Evolutionary conservation across 768 basidiomycete genomes (phyloP).

Genomic region (Lactarius sp.): DNA sequence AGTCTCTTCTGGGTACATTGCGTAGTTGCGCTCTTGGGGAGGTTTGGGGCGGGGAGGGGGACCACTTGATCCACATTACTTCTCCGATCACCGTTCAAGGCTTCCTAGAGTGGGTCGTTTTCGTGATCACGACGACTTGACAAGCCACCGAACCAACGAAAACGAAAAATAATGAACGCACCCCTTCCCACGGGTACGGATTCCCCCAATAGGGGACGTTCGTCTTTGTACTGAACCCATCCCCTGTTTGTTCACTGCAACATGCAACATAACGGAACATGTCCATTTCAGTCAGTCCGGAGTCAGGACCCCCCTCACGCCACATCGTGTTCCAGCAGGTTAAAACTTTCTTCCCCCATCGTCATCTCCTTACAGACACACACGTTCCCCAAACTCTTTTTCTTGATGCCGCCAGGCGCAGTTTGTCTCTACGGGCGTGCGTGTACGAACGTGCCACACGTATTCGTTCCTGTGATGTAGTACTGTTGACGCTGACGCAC

Average conservation of each 20-base stretch:
- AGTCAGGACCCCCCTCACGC: neutral
- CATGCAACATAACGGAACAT: neutral
- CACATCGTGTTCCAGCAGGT: slow-evolving; percentile 3
- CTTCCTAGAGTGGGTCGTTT: neutral
- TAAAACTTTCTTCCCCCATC: slow-evolving; percentile 3
- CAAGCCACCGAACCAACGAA: too few species aligned
- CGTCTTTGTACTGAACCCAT: neutral
- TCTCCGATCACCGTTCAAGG: slow-evolving; percentile 1
- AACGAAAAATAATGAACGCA: neutral
- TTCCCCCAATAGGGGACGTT: neutral
- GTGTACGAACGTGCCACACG: neutral
- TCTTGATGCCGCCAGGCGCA: too few species aligned
- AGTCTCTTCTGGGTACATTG: slow-evolving; percentile 16
- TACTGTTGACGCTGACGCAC: neutral
- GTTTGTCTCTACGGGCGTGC: neutral
- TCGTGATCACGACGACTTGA: neutral
- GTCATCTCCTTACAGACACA: neutral
- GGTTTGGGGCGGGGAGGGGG: too few species aligned
- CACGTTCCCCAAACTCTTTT: neutral
- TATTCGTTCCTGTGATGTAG: slow-evolving; percentile 3
- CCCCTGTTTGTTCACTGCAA: neutral
- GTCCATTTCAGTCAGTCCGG: neutral
- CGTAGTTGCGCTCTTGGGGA: neutral
- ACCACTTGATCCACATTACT: neutral
- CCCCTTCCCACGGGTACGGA: neutral